Conservation (phyloP, 31 red algal genomes). For the Bonnemaisonia californica region DNA sequence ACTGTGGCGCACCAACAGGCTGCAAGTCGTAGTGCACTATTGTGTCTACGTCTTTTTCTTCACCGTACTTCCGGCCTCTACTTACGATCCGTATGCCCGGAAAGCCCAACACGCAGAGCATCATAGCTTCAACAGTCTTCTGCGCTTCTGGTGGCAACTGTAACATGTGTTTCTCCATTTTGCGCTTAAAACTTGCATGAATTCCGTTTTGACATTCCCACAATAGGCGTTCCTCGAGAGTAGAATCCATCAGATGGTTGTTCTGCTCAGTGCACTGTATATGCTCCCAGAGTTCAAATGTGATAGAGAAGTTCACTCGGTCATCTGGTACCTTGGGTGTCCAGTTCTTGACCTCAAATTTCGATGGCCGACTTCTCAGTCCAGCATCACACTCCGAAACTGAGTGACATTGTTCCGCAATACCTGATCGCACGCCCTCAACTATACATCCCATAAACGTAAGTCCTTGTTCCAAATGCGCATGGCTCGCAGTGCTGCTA, state of each 20-base stretch:
- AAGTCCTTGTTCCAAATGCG: slow-evolving; percentile 48
- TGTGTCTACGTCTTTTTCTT: neutral
- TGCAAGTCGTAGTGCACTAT: neutral
- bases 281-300: neutral
- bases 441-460: slow-evolving; percentile 71
- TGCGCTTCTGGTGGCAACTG: neutral
- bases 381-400: neutral
- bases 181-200: neutral
- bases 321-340: neutral
- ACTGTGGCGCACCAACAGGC: slow-evolving; percentile 32
- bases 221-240: slow-evolving; percentile 58
- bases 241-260: slow-evolving; percentile 38
- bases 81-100: slow-evolving; percentile 18
- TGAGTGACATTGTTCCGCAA: slow-evolving; percentile 36
- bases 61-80: neutral
- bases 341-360: neutral
- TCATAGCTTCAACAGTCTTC: slow-evolving; percentile 21
- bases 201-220: slow-evolving; percentile 76
- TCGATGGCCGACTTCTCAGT: neutral
- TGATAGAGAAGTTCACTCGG: slow-evolving; percentile 7
- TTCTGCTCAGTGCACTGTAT: neutral
- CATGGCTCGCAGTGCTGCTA: slow-evolving; percentile 21
- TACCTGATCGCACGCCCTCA: slow-evolving; percentile 58
- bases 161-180: slow-evolving; percentile 1
- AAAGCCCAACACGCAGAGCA: slow-evolving; percentile 24